Evolutionary conservation across 331 rosid species (phyloP).

Genomic region (Pyrus hybrid): DNA sequence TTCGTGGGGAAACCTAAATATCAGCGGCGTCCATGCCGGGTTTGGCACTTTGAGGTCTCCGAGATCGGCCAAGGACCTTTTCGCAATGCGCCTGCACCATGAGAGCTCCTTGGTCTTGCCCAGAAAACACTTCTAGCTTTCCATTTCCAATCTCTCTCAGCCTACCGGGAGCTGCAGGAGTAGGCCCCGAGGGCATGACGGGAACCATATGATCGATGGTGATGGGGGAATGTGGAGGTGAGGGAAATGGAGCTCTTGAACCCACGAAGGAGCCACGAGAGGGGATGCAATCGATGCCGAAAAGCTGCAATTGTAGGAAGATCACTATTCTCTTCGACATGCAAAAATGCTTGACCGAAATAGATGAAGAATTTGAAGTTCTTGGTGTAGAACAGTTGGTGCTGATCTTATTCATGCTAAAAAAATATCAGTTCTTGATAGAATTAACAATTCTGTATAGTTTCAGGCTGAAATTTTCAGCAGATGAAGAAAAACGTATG

Average conservation of each 20-base stretch:
- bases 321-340: slow-evolving; percentile 19
- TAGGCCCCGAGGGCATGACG: slow-evolving; percentile 50
- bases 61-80: slow-evolving; percentile 35
- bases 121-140: slow-evolving; percentile 74
- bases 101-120: slow-evolving; percentile 60
- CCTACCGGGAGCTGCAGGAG: slow-evolving; percentile 29
- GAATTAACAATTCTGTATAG: not conserved
- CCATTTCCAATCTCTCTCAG: slow-evolving; percentile 58
- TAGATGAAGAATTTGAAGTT: slow-evolving; percentile 20
- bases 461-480: not conserved
- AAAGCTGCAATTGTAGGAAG: slow-evolving; percentile 67
- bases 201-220: slow-evolving; percentile 24
- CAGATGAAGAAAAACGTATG: not conserved
- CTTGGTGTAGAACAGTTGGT: slow-evolving; percentile 37
- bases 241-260: slow-evolving; percentile 74
- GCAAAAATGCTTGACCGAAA: slow-evolving; percentile 57
- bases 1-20: slow-evolving; percentile 66
- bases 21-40: slow-evolving; percentile 82
- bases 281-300: slow-evolving; percentile 16
- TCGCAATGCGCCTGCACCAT: slow-evolving; percentile 66
- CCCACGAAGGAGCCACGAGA: slow-evolving; percentile 69
- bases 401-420: slow-evolving; percentile 18
- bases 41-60: slow-evolving; percentile 73
- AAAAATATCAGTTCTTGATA: not conserved
- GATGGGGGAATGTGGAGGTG: slow-evolving; percentile 36